These are phyloP conservation scores for Candida loeiensis DNA, from an alignment of 805 yeast genomes.

Conservation along the genomic window DNA sequence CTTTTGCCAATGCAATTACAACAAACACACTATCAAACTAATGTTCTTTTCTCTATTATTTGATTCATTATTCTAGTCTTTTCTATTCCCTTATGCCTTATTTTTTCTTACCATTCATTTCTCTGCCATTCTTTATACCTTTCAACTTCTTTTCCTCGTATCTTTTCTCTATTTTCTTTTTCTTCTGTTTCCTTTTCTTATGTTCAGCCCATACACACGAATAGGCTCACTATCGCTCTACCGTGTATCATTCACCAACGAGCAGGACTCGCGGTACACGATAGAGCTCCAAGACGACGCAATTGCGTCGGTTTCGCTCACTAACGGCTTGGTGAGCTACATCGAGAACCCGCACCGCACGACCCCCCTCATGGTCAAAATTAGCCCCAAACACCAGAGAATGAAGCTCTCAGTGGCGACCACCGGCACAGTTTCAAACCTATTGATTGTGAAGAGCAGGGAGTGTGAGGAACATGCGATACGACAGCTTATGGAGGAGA, in stretches of 20 bases:
- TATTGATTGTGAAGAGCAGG: conserved; percentile 32
- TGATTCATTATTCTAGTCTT: too few species aligned
- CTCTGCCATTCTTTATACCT: too few species aligned
- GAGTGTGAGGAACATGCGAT: conserved; percentile 12
- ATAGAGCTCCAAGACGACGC: conserved; percentile 19
- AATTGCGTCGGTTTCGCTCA: conserved; percentile 21
- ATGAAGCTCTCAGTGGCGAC: conserved; percentile 25
- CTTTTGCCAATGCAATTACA: too few species aligned
- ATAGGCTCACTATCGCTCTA: conserved; percentile 14
- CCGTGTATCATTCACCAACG: conserved; percentile 26
- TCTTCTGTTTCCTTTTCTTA: too few species aligned
- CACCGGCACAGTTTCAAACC: conserved; percentile 22
- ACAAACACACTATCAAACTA: too few species aligned
- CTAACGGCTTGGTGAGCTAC: conserved; percentile 21
- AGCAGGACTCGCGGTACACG: conserved; percentile 21
- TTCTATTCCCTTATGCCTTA: too few species aligned
- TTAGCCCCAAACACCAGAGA: conserved; percentile 20
- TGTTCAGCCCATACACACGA: conserved; percentile 2
- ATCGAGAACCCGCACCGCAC: conserved; percentile 20
- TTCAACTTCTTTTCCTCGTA: background rate
- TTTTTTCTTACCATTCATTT: too few species aligned
- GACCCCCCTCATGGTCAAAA: conserved; percentile 31
- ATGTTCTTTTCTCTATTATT: too few species aligned
- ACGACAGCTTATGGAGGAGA: conserved; percentile 3
- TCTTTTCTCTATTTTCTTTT: background rate